phyloP scores from a whole-genome alignment of 140 eudicot species.

The Flaveria floridana region DNA sequence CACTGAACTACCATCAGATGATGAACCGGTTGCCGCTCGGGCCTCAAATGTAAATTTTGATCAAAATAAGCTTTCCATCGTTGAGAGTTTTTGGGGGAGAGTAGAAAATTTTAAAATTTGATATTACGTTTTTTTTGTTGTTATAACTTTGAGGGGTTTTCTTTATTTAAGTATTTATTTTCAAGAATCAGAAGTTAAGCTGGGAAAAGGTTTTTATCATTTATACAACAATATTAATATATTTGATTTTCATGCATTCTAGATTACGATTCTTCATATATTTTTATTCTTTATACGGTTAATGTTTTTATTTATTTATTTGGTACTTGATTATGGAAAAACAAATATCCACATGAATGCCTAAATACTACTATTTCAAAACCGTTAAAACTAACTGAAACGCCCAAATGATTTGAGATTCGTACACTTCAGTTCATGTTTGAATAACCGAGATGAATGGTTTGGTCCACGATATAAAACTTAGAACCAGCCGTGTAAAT shows the following conservation, averaged over 20 bases:
- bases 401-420: not conserved
- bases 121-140: constrained; percentile 26
- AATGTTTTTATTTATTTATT: not conserved
- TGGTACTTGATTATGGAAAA: not conserved
- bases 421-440: no score
- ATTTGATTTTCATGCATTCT: constrained; percentile 16
- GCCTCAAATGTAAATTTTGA: constrained; percentile 60
- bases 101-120: constrained; percentile 31
- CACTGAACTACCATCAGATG: constrained; percentile 57
- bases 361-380: not conserved
- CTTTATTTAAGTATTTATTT: constrained; percentile 23
- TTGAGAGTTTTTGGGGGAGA: constrained; percentile 23
- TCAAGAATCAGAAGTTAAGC: constrained; percentile 32
- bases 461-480: not conserved
- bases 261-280: not conserved
- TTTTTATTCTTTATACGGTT: not conserved
- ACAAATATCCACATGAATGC: not conserved
- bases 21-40: constrained; percentile 66
- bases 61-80: constrained; percentile 15
- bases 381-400: not conserved
- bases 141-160: constrained; percentile 32
- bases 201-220: constrained; percentile 26
- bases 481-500: not conserved
- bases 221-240: constrained; percentile 31
- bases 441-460: not conserved